Conservation (phyloP, 768 basidiomycete species). For the Terana coerulea region DNA sequence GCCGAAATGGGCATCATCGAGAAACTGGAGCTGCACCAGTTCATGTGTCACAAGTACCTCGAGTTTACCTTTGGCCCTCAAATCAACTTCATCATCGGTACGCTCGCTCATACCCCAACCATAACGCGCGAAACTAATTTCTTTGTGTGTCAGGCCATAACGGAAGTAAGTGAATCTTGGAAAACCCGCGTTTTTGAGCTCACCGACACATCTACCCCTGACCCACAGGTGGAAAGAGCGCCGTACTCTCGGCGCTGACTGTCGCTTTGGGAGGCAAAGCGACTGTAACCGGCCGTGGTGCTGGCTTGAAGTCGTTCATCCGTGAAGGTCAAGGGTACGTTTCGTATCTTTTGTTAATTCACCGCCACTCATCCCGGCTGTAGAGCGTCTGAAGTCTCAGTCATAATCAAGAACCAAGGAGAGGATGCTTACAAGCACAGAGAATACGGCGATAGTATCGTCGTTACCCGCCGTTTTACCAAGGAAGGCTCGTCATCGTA, state of each 20-base stretch:
- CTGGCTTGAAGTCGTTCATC: slow-evolving; percentile 80
- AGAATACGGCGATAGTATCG: slow-evolving; percentile 83
- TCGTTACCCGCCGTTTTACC: slow-evolving; percentile 77
- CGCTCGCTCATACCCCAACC: slow-evolving; percentile 15
- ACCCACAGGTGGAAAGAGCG: slow-evolving; percentile 84
- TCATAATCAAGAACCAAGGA: slow-evolving; percentile 86
- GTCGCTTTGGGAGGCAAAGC: slow-evolving; percentile 94
- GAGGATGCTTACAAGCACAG: slow-evolving; percentile 83
- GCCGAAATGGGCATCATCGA: slow-evolving; percentile 90
- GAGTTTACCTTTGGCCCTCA: slow-evolving; percentile 86
- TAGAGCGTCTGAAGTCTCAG: slow-evolving; percentile 72
- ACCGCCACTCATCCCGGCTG: background rate
- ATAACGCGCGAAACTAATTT: slow-evolving; percentile 1
- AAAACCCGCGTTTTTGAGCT: background rate
- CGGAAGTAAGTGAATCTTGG: slow-evolving; percentile 61
- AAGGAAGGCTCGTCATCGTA: slow-evolving; percentile 74
- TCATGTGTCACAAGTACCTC: slow-evolving; percentile 92
- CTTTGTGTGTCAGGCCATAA: slow-evolving; percentile 65
- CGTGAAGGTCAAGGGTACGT: slow-evolving; percentile 77
- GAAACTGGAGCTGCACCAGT: slow-evolving; percentile 81
- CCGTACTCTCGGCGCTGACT: slow-evolving; percentile 88
- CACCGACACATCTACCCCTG: slow-evolving; percentile 1
- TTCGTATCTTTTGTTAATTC: background rate
- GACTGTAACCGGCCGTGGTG: slow-evolving; percentile 84
- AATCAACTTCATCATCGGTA: slow-evolving; percentile 96